Evolutionary conservation across 1,139 yeast species (phyloP).

Genomic region (Candida smagusa): DNA sequence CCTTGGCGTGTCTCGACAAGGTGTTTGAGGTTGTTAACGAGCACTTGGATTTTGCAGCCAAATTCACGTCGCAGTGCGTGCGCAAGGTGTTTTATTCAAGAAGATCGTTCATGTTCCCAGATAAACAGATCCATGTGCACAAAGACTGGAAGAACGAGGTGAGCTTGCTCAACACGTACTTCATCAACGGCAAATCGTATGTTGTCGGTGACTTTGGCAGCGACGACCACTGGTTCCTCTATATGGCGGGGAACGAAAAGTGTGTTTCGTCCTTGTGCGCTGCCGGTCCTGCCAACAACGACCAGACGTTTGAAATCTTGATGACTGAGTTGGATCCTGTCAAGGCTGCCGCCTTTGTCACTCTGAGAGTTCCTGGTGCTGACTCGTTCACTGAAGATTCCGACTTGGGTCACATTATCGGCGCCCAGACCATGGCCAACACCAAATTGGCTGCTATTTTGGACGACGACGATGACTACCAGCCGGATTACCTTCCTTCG

Average conservation of each 20-base stretch:
- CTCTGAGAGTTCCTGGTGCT: conserved; percentile 54
- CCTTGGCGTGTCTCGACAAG: conserved; percentile 70
- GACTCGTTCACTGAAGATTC: conserved; percentile 41
- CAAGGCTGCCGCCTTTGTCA: conserved; percentile 59
- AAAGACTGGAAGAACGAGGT: conserved; percentile 84
- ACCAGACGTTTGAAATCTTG: conserved; percentile 83
- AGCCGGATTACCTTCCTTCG: conserved; percentile 29
- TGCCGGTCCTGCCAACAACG: conserved; percentile 26
- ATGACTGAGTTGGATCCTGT: conserved; percentile 79
- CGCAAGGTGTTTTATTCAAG: conserved; percentile 84
- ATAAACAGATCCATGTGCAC: conserved; percentile 77
- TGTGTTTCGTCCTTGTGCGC: not conserved
- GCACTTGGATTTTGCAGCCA: conserved; percentile 20
- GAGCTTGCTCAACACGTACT: conserved; percentile 58
- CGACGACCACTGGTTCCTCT: conserved; percentile 89
- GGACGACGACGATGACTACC: conserved; percentile 21
- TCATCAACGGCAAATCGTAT: conserved; percentile 65
- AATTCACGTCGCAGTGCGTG: conserved; percentile 35
- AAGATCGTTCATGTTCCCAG: conserved; percentile 90
- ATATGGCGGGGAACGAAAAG: conserved; percentile 49
- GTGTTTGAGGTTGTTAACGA: conserved; percentile 52
- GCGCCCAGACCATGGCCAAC: conserved; percentile 60
- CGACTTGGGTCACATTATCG: conserved; percentile 79
- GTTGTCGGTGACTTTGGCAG: conserved; percentile 73
- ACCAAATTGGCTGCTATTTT: conserved; percentile 64